These are phyloP conservation scores for Coniosporium apollinis DNA, from an alignment of 495 filamentous ascomycete species.

Conservation along the genomic window DNA sequence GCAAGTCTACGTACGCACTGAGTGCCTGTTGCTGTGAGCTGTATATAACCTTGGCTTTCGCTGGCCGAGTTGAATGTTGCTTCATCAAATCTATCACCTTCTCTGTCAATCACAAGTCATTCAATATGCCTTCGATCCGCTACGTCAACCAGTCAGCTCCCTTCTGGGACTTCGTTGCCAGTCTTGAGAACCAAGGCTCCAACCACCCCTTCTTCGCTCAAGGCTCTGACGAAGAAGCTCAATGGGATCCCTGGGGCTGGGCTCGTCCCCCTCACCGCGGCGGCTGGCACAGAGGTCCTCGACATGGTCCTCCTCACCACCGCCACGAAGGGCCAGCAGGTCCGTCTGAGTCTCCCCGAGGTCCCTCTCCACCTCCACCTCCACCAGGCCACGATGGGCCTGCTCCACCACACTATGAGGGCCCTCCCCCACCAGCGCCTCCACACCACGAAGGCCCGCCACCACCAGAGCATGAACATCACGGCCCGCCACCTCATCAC, in stretches of 20 bases:
- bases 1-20: no score
- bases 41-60: no score
- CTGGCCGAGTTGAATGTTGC: no score
- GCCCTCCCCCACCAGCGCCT: slow-evolving; percentile 1
- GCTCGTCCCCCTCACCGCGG: slow-evolving; percentile 5
- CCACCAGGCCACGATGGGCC: slow-evolving; percentile 3
- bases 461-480: slow-evolving; percentile 2
- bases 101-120: no score
- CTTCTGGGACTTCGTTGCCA: slow-evolving; percentile 30
- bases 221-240: not conserved
- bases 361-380: slow-evolving; percentile 1
- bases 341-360: not conserved
- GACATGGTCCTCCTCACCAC: slow-evolving; percentile 2
- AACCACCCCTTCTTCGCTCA: slow-evolving; percentile 18
- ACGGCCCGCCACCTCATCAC: slow-evolving; percentile 4
- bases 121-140: slow-evolving; percentile 23
- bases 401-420: slow-evolving; percentile 1
- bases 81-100: no score
- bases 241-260: not conserved
- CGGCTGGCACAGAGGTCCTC: slow-evolving; percentile 1
- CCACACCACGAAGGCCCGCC: slow-evolving; percentile 2
- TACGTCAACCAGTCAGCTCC: slow-evolving; percentile 28
- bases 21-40: no score
- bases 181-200: slow-evolving; percentile 22
- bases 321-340: not conserved